Evolutionary conservation across 495 filamentous ascomycete species (phyloP).

Genomic region (Parathielavia hyrcaniae): DNA sequence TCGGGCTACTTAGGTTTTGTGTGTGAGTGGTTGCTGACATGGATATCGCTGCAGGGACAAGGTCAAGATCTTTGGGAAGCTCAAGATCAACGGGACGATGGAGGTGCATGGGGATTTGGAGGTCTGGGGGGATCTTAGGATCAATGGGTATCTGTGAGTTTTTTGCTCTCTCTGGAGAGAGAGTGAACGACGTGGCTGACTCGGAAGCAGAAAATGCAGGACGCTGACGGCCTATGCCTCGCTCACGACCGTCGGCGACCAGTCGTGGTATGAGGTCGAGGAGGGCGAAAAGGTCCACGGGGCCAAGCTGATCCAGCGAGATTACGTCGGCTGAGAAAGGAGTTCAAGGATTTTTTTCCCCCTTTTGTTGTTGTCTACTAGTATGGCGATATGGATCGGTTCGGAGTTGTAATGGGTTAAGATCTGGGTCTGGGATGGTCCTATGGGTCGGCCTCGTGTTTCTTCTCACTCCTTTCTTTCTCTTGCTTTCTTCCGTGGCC

Average conservation of each 20-base stretch:
- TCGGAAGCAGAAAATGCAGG: slow-evolving; percentile 32
- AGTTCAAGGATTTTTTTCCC: background rate
- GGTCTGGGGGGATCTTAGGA: slow-evolving; percentile 35
- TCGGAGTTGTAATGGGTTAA: background rate
- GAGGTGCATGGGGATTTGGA: slow-evolving; percentile 35
- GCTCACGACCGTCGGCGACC: slow-evolving; percentile 37
- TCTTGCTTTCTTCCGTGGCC: background rate
- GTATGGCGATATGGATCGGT: background rate
- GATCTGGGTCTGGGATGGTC: background rate
- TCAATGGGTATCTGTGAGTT: slow-evolving; percentile 38
- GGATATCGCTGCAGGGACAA: slow-evolving; percentile 25
- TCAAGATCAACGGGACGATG: slow-evolving; percentile 33
- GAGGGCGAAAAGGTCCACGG: slow-evolving; percentile 34
- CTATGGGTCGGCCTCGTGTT: background rate
- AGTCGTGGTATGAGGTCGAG: slow-evolving; percentile 35
- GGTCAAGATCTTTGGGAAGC: slow-evolving; percentile 40
- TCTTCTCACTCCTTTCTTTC: too few relatives aligned
- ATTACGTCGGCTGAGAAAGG: slow-evolving; percentile 24
- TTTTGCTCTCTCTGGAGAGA: background rate
- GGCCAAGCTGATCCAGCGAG: slow-evolving; percentile 32
- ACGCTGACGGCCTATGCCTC: slow-evolving; percentile 34
- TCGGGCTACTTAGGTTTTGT: background rate
- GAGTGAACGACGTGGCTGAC: background rate
- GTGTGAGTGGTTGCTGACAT: background rate
- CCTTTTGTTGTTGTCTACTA: background rate